These are phyloP conservation scores for Auriscalpium orientale DNA, from an alignment of 768 basidiomycete genomes.

Conservation along the genomic window DNA sequence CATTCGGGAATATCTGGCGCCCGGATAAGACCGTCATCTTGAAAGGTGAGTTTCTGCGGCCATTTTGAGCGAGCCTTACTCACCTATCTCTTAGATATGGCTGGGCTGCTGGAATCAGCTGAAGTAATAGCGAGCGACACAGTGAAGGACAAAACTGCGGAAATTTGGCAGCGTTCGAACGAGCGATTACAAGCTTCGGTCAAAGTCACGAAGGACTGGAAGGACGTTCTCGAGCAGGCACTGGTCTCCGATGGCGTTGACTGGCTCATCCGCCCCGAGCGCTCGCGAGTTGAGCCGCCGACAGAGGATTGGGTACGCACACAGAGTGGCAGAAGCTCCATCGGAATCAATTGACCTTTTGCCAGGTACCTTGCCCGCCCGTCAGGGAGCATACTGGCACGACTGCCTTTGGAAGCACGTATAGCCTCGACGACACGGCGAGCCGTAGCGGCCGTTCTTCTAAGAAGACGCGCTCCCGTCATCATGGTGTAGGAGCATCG, in stretches of 20 bases:
- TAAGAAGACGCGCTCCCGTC: background rate
- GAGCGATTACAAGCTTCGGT: background rate
- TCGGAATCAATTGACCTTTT: background rate
- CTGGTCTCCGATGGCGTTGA: background rate
- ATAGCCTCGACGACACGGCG: background rate
- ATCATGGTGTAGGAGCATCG: background rate
- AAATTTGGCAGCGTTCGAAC: background rate
- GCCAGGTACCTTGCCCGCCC: background rate
- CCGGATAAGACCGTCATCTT: background rate
- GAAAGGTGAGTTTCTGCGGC: background rate
- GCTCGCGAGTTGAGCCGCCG: background rate
- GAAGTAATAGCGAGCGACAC: background rate
- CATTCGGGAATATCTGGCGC: constrained; percentile 5
- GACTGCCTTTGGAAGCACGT: background rate
- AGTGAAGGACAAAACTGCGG: background rate
- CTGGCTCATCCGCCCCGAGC: background rate
- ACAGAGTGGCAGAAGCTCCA: background rate
- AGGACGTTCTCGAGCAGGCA: background rate
- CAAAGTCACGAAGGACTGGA: background rate
- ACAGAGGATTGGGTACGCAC: background rate
- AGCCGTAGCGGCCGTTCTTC: background rate
- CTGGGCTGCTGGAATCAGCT: background rate
- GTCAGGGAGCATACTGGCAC: background rate
- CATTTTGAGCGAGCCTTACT: background rate
- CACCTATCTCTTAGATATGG: background rate